Percentiles rank a stretch among this genome's conserved stretches.
Evolutionary conservation across 306 rosid species (phyloP).

Genomic region (Phaseolus lunatus): DNA sequence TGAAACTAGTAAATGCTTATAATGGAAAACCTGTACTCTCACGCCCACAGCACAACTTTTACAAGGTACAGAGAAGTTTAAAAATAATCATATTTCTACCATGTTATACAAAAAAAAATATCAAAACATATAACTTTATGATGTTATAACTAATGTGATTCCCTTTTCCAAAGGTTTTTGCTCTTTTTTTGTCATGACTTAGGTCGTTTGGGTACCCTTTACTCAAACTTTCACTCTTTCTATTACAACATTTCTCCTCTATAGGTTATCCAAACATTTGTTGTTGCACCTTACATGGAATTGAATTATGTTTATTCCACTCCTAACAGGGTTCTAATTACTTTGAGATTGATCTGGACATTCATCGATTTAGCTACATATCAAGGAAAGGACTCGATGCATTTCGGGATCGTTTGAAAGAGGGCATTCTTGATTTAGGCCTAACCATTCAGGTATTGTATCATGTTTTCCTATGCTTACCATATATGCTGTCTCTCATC

Average conservation of each 20-base stretch:
- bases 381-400: constrained; percentile 94
- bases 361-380: constrained; percentile 95
- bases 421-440: constrained; percentile 81
- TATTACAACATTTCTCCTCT: background rate
- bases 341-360: constrained; percentile 97
- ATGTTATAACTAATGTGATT: background rate
- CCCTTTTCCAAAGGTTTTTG: background rate
- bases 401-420: constrained; percentile 78
- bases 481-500: too few relatives aligned
- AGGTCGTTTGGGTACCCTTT: background rate
- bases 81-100: background rate
- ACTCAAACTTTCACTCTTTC: background rate
- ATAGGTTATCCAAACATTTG: background rate
- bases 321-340: constrained; percentile 77
- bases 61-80: constrained; percentile 52
- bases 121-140: background rate
- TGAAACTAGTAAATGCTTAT: constrained; percentile 79
- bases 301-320: constrained; percentile 29
- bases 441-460: constrained; percentile 82
- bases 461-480: too few relatives aligned
- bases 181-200: background rate
- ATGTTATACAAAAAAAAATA: background rate
- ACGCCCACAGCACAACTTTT: constrained; percentile 92
- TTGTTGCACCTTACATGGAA: constrained; percentile 2
- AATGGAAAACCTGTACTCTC: constrained; percentile 94